Conservation (phyloP, 371 early-diverging fungal species). For the Batrachochytrium dendrobatidis region DNA sequence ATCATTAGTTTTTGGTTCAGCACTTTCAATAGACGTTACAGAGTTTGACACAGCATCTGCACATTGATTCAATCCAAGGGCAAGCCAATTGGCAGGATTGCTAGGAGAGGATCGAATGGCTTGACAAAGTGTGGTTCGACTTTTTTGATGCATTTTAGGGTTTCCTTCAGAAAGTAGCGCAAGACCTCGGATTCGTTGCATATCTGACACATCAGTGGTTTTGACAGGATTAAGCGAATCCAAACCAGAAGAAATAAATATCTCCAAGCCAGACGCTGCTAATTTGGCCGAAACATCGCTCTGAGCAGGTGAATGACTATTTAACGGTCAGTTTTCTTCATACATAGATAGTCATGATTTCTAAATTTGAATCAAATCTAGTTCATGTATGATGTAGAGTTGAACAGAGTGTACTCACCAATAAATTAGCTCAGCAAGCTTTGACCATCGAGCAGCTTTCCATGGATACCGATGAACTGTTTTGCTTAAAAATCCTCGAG, state of each 20-base stretch:
- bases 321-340: neutral
- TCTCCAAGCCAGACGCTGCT: neutral
- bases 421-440: slow-evolving; percentile 19
- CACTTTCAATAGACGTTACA: neutral
- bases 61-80: slow-evolving; percentile 14
- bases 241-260: neutral
- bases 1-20: neutral
- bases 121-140: neutral
- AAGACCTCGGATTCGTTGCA: slow-evolving; percentile 5
- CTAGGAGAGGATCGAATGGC: slow-evolving; percentile 19
- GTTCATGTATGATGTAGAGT: no score
- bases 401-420: slow-evolving; percentile 11
- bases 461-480: slow-evolving; percentile 30
- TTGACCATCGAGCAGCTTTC: slow-evolving; percentile 22
- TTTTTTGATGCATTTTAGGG: neutral
- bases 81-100: slow-evolving; percentile 16
- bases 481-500: slow-evolving; percentile 32
- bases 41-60: neutral
- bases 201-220: neutral
- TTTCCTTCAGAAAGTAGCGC: slow-evolving; percentile 6
- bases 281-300: neutral
- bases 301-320: neutral
- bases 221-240: neutral
- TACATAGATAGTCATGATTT: neutral
- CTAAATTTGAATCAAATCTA: neutral